Base-by-base conservation (phyloP, 2,329 filamentous ascomycete genomes). In the Aspergillus thermomutatus region DNA sequence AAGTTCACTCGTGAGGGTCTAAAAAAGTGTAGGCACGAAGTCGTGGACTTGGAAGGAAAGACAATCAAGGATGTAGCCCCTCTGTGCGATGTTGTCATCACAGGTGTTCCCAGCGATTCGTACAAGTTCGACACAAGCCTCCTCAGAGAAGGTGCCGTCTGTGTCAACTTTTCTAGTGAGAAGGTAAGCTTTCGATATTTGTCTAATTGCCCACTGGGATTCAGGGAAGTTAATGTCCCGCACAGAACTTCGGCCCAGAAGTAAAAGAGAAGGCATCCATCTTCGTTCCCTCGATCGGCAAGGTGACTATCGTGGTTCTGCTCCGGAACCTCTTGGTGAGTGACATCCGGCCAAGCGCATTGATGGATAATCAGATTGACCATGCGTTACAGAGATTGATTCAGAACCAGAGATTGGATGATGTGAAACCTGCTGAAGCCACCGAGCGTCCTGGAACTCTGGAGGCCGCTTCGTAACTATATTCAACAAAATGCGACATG, bases 101-200 rank as follows among this genome's bases (percentile, higher is more conserved):
- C 90, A 53, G 94, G 94, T 63, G 94, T 99, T 1, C 94, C 94
- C 0, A 85, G 87, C 25, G 89, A 96, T 61, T 84, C 82, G 59
- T 99, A 89, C 83, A 97, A 97, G 80, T 89, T 99, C 26, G 90
- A 92, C 5, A 89, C 88, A 3, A 84, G 90, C 52, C 79, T 94
- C 60, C 81, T 99, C 67, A 85, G 91, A 49, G 90, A 96, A 55
- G 94, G 94, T 49, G 92, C 91, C 28, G 91, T 96, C n/a, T 99
- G 94, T 81, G 92, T 99, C 79, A 99, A 99, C 78, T 97, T 99
- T 74, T 95, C 92, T 7, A 96, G 91, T 52, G 91, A 90, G 75
- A 91, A 92, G 81, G 83, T 85, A 68, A 57, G 75, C 52, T 50
- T 23, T 17, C 11, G 34, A 41, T 26, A 28, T 27, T 14, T 46